These are phyloP conservation scores for Litchi chinensis DNA, from an alignment of 345 rosid genomes.

Conservation along the genomic window DNA sequence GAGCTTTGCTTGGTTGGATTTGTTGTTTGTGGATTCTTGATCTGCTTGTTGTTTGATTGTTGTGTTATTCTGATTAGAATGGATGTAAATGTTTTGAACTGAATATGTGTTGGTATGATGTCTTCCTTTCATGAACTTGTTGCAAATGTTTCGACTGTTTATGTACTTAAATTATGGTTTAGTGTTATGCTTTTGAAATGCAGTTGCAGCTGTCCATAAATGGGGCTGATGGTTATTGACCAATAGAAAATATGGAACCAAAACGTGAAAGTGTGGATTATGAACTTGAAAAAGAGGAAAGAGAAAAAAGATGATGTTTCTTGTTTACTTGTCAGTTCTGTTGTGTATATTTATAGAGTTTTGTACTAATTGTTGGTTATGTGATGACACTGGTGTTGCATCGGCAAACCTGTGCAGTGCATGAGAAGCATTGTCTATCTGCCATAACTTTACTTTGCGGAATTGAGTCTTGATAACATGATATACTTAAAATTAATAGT, in stretches of 20 bases:
- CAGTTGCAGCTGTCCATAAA: neutral
- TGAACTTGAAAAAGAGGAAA: neutral
- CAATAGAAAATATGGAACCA: neutral
- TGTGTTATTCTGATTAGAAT: neutral
- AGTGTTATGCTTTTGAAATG: neutral
- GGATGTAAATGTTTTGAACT: neutral
- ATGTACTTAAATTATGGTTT: neutral
- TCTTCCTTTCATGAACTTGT: neutral
- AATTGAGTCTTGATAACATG: no score
- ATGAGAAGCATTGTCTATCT: no score
- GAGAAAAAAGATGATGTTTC: no score
- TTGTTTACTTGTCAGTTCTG: neutral
- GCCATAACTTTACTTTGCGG: no score
- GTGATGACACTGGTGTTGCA: neutral
- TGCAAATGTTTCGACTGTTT: neutral
- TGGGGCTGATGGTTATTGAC: no score
- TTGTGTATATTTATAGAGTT: neutral
- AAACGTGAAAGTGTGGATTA: neutral
- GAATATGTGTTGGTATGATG: neutral
- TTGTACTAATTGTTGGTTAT: neutral
- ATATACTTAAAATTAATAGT: no score
- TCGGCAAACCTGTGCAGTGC: no score
- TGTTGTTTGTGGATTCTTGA: neutral
- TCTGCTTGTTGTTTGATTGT: neutral
- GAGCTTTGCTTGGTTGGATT: slow-evolving; percentile 8